Evolutionary conservation across 2,329 filamentous ascomycete species (phyloP), one percentile per base, ranked within the genome.

Genomic region (Fusarium euwallaceae): DNA sequence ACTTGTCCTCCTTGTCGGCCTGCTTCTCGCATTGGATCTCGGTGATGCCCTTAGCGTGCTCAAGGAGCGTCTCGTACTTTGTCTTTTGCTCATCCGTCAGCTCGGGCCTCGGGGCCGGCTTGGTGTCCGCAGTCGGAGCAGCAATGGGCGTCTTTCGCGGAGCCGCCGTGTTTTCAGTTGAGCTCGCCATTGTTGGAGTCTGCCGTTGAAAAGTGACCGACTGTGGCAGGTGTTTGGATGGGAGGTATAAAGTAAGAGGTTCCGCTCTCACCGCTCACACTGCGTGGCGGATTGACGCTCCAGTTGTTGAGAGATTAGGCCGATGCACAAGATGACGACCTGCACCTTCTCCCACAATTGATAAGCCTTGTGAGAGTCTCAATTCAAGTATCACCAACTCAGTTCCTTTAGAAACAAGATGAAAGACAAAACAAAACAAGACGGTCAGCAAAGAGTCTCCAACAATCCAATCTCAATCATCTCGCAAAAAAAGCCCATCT

Each of bases 51-150:
- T 89, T 92, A 53, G 92, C 94, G 63, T 89, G 88, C 56, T 89
- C 87, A 55, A 98, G 89, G 61, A 98, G 88, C 73, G 90, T 86
- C 51, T 92, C 89, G 85, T 98, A 98, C 85, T 98, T 98, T 75
- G 88, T 82, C 80, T 94, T 85, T 84, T 98, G 94, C 39, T 97
- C 95, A 11, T 89, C 80, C 12, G 92, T 95, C 78, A 98, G 89
- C 67, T 88, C 82, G 7, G 90, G 83, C 11, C 87, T 86, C 7
- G 89, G 81, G 14, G 85, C 81, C 4, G 93, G 90, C 67, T 88
- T 90, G 81, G 89, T 88, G 39, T 85, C 84, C 2, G 92, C 84
- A 2, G 88, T 83, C 2, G 92, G 92, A 10, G 82, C 80, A n/a
- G 84, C 81, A 72, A 94, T 87, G 37, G 92, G 92, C 51, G 88